Conservation (phyloP, 2,329 filamentous ascomycete species). For the Pseudogymnoascus sp. region DNA sequence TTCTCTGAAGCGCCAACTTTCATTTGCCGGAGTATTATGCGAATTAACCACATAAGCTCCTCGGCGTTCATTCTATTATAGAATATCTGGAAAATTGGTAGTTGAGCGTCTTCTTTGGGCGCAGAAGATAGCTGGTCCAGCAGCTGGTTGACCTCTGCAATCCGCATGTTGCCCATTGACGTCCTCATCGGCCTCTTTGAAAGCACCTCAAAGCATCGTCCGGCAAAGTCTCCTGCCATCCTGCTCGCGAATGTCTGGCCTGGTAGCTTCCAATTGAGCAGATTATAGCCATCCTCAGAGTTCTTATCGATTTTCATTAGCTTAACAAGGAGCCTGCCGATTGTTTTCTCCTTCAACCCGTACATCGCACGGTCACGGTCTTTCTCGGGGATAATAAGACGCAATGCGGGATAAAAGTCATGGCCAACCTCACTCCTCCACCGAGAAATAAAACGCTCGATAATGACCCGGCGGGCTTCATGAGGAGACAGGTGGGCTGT, state of each 20-base stretch:
- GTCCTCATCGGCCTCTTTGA: conserved; percentile 73
- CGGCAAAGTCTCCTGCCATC: conserved; percentile 85
- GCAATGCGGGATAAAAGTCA: conserved; percentile 88
- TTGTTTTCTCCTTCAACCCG: conserved; percentile 83
- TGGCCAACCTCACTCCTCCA: conserved; percentile 86
- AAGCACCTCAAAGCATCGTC: conserved; percentile 78
- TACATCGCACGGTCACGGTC: conserved; percentile 90
- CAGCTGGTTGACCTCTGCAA: conserved; percentile 81
- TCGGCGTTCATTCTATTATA: conserved; percentile 89
- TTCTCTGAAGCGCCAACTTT: conserved; percentile 73
- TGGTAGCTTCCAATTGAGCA: conserved; percentile 89
- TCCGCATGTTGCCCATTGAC: conserved; percentile 67
- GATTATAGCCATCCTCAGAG: conserved; percentile 76
- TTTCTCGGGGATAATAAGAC: conserved; percentile 85
- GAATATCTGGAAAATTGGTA: conserved; percentile 72
- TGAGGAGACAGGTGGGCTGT: conserved; percentile 55
- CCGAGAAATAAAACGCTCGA: conserved; percentile 74
- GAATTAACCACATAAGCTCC: conserved; percentile 88
- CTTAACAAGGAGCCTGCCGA: conserved; percentile 85
- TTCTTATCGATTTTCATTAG: conserved; percentile 86
- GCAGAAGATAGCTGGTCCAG: conserved; percentile 71
- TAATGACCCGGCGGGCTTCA: conserved; percentile 71
- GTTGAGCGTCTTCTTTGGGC: conserved; percentile 73
- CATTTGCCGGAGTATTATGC: conserved; percentile 79
- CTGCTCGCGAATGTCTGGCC: conserved; percentile 54